Base-by-base conservation (phyloP, 192 early-diverging fungal genomes). In the Gamsiella multidivaricata region DNA sequence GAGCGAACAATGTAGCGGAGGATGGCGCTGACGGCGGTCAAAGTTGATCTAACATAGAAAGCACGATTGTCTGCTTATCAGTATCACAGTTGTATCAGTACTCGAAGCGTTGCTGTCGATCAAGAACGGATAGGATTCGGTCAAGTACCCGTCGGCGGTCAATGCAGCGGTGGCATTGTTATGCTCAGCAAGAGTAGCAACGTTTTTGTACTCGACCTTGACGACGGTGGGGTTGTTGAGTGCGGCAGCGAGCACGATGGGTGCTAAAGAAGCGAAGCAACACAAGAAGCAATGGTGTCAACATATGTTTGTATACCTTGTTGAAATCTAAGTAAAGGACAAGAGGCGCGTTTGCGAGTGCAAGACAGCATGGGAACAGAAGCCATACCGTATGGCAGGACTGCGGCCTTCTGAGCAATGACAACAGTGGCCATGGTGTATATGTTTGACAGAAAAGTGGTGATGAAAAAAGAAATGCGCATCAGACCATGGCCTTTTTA, bases 341-440 rank as follows among this genome's bases (percentile, higher is more conserved):
- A n/a, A n/a, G n/a, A n/a, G n/a, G n/a, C n/a, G n/a, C 23, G 56
- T 23, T 11, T 23, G 45, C 10, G 53, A 52, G 11, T 73, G 22
- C 53, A 60, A 39, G 52, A 69, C 60, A n/a, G n/a, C n/a, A n/a
- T n/a, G n/a, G n/a, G n/a, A n/a, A n/a, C n/a, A n/a, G n/a, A n/a
- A n/a, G n/a, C n/a, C n/a, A 26, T 74, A 53, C 88, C 81, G 69
- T 84, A 88, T 7, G 88, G 81, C 6, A 83, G 50, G 32, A 81
- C 73, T 4, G 81, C 20, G 32, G 85, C 88, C 80, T 89, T 89
- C 52, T 88, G 83, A n/a, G 88, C 88, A 42, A 89, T 58, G 32
- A 82, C 79, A 42, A 89, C 75, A 60, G 79, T 79, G 23, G 80
- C 71, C 86, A 86, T 86, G 69, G 43, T 70, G 53, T 42, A 20